Base-by-base conservation (phyloP, 352 stramenopile genomes). In the Salisapilia sapeloensis region DNA sequence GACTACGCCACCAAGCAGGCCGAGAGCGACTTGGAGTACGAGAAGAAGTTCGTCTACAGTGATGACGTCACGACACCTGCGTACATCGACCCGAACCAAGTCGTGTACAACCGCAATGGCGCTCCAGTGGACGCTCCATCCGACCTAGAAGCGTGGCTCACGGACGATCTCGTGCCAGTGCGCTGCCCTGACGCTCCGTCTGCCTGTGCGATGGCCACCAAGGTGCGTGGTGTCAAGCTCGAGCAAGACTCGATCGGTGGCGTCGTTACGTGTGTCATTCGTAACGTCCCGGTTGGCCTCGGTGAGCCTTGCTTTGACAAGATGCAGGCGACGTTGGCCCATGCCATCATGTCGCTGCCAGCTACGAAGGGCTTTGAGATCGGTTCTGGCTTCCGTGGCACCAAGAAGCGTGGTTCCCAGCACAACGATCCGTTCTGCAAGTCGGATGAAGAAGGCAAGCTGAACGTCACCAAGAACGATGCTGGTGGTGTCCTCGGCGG, bases 301-400 rank as follows among this genome's bases (percentile, higher is more conserved):
- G 95, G 95, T n/a, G 78, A 95, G 43, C 94, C 95, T 12, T 97
- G 96, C 37, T 99, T 99, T 59, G 95, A 99, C 69, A 99, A 99
- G 70, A 70, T 99, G 21, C 93, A 99, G 53, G 95, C 95, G 11
- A 72, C 97, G 38, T 61, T 99, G 24, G 95, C 94, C 20, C 97
- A 99, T 60, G 94, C 94, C 20, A 98, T 97, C 69, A 89, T 99
- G 56, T 98, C 91, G 20, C 94, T 99, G 46, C 94, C 95, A 15
- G 95, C 94, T 22, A 96, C 92, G 35, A 99, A 99, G 67, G 95
- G 95, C 20, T 99, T 99, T 50, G 94, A 99, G 64, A 97, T 97
- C 35, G 84, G 91, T 40, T 87, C 66, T 21, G 76, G 71, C 23
- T 99, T 99, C 58, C 76, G 57, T 5, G 94, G 95, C 34, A 98